Evolutionary conservation across 2,329 filamentous ascomycete species (phyloP).

Genomic region (Macrophomina pseudophaseolina): DNA sequence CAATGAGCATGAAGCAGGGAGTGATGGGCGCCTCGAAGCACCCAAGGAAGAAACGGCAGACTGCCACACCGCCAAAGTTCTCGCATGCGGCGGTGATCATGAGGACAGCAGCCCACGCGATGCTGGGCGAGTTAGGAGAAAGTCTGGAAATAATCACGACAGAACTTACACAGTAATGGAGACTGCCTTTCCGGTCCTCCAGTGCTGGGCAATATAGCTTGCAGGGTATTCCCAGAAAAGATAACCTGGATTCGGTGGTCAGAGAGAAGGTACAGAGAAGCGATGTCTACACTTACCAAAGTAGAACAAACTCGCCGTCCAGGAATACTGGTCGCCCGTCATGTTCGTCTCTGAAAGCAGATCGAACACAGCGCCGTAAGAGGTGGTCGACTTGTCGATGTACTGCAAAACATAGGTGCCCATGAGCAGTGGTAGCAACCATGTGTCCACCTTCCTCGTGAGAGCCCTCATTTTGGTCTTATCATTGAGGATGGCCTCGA

Average conservation of each 20-base stretch:
- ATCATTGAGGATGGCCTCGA: slow-evolving; percentile 54
- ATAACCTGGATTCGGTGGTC: slow-evolving; percentile 31
- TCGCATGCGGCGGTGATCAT: slow-evolving; percentile 33
- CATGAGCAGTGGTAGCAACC: slow-evolving; percentile 58
- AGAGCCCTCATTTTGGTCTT: slow-evolving; percentile 39
- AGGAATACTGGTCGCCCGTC: slow-evolving; percentile 55
- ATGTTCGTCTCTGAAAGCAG: slow-evolving; percentile 57
- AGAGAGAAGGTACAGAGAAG: slow-evolving; percentile 33
- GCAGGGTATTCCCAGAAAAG: slow-evolving; percentile 34
- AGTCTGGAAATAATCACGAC: not conserved
- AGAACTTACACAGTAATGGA: slow-evolving; percentile 28
- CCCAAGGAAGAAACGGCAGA: slow-evolving; percentile 33
- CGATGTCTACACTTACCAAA: slow-evolving; percentile 46
- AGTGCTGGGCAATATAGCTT: slow-evolving; percentile 38
- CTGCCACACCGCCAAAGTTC: slow-evolving; percentile 33
- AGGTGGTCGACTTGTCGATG: slow-evolving; percentile 62
- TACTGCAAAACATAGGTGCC: slow-evolving; percentile 58
- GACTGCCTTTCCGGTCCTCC: slow-evolving; percentile 40
- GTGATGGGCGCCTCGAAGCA: slow-evolving; percentile 34
- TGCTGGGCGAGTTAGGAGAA: slow-evolving; percentile 8
- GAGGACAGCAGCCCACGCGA: slow-evolving; percentile 33
- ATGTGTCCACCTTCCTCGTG: slow-evolving; percentile 55
- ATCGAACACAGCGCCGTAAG: slow-evolving; percentile 62
- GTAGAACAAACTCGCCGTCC: slow-evolving; percentile 63
- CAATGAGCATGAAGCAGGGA: slow-evolving; percentile 33